phyloP scores from a whole-genome alignment of 805 yeast species.

The Geotrichum ghanense region DNA sequence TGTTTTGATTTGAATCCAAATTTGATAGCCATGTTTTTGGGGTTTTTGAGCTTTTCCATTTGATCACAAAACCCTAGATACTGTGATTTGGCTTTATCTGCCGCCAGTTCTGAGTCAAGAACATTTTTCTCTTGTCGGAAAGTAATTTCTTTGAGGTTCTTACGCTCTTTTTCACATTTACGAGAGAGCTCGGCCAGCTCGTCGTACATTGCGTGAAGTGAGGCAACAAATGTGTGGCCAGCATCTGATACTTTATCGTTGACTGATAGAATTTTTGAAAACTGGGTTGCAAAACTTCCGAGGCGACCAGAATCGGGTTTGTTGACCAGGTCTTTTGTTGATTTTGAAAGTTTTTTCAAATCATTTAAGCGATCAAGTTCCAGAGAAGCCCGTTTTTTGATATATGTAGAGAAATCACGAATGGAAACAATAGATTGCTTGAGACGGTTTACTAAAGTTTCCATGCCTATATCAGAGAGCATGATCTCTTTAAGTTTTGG shows the following conservation, averaged over 20 bases:
- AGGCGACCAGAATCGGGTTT: constrained; percentile 36
- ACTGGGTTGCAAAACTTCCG: constrained; percentile 54
- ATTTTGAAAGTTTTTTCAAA: constrained; percentile 55
- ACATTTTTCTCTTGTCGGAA: constrained; percentile 76
- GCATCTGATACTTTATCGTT: constrained; percentile 71
- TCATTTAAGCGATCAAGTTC: constrained; percentile 74
- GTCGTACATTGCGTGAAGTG: constrained; percentile 74
- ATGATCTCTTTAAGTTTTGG: constrained; percentile 25
- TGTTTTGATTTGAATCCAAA: constrained; percentile 71
- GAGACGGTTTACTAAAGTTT: constrained; percentile 55
- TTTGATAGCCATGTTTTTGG: constrained; percentile 78
- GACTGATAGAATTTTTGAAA: constrained; percentile 59
- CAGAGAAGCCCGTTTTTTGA: constrained; percentile 63
- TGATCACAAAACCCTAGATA: constrained; percentile 78
- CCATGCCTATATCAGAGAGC: constrained; percentile 45
- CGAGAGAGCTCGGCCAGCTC: constrained; percentile 64
- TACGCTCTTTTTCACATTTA: constrained; percentile 63
- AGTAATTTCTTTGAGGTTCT: constrained; percentile 70
- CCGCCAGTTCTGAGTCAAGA: constrained; percentile 64
- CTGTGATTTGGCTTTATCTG: constrained; percentile 76
- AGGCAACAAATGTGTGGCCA: constrained; percentile 64
- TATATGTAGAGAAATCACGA: constrained; percentile 72
- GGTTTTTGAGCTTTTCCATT: constrained; percentile 64
- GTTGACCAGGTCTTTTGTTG: constrained; percentile 39
- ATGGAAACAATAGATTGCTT: constrained; percentile 74